These are phyloP conservation scores for Pisolithus tinctorius DNA, from an alignment of 768 basidiomycete genomes.

Conservation along the genomic window DNA sequence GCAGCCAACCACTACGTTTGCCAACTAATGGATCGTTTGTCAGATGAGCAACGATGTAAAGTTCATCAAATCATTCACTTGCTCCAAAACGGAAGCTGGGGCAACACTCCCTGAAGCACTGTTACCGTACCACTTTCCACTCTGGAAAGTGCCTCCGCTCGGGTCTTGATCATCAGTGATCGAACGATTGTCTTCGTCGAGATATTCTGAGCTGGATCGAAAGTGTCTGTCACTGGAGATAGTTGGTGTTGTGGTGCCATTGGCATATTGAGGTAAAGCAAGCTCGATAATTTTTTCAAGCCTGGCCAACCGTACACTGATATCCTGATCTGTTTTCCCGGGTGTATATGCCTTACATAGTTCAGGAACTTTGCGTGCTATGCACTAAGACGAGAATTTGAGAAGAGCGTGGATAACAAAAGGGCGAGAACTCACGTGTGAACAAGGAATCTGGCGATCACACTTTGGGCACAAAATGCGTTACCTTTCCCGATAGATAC, in stretches of 20 bases:
- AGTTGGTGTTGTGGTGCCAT: conserved; percentile 27
- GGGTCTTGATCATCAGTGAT: conserved; percentile 74
- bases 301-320: conserved; percentile 64
- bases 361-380: conserved; percentile 82
- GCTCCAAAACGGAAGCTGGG: conserved; percentile 71
- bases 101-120: conserved; percentile 81
- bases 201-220: conserved; percentile 42
- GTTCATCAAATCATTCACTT: conserved; percentile 40
- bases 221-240: conserved; percentile 29
- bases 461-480: conserved; percentile 44
- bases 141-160: conserved; percentile 70
- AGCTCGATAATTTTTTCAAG: conserved; percentile 78
- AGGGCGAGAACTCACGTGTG: conserved; percentile 50
- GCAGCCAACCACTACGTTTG: conserved; percentile 44
- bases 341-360: conserved; percentile 86
- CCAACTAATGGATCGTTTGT: conserved; percentile 34
- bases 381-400: conserved; percentile 43
- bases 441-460: conserved; percentile 79
- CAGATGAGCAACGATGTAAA: conserved; percentile 12
- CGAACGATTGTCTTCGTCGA: conserved; percentile 65
- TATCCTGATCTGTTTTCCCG: conserved; percentile 78
- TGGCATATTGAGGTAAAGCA: conserved; percentile 70
- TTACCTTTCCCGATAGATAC: conserved; percentile 9
- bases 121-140: conserved; percentile 81
- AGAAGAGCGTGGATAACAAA: conserved; percentile 2